Base-by-base conservation (phyloP, 768 basidiomycete genomes). In the Rhodotorula diobovata region DNA sequence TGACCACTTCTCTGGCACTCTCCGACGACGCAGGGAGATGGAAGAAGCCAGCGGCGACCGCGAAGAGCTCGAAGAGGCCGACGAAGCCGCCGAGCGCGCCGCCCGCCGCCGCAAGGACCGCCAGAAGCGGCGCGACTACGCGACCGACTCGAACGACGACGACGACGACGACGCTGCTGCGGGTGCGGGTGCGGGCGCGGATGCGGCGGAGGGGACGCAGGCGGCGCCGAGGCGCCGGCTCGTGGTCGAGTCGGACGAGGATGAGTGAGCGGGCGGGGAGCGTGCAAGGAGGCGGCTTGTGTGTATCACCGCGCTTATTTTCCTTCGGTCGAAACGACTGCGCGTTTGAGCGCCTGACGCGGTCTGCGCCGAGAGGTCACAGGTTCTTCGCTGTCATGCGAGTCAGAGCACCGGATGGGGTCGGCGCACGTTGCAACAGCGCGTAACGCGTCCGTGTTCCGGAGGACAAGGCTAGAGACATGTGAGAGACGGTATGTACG, bases 61-160 rank as follows among this genome's bases (percentile, higher is more conserved):
- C 37, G 72, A 64, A 14, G 66, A 67, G 46, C 43, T 75, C 56
- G 73, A 75, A 25, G 74, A 60, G 15, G 70, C 65, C 28, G 74
- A 75, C 46, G 67, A 46, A 3, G 35, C 35, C 1, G 53, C 65
- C 67, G 74, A 72, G 57, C 64, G 65, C n/a, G 61, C 58, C 18
- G 71, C n/a, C 41, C 53, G 66, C 32, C 61, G 66, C 39, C 51
- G 56, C 50, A 75, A 75, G 57, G 70, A 71, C 41, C 54, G 59
- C 15, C 32, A 45, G 28, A 61, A 65, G 63, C 30, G 30, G 1
- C 43, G 60, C 45, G 46, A 39, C 34, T 18, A 7, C 28, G 56
- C 6, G 35, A 28, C 37, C 25, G 41, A 25, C 5, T 28, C 37
- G 25, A 32, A 55, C 54, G 20, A 32, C 4, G 58, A 45, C 25